phyloP scores from a whole-genome alignment of 331 rosid species.

The Telfairia occidentalis region DNA sequence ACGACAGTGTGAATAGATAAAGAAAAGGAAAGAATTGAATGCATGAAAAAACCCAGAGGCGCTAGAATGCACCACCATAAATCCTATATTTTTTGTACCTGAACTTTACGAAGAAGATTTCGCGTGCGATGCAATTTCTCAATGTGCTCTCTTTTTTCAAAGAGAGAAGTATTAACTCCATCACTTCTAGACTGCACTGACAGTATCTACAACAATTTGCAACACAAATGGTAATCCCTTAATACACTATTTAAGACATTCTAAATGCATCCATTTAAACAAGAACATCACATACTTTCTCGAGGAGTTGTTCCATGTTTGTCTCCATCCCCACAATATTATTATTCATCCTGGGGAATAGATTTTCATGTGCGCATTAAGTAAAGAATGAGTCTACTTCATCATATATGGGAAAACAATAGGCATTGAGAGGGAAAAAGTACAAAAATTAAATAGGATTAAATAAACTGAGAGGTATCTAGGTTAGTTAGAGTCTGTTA shows the following conservation, averaged over 20 bases:
- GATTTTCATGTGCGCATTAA: neutral
- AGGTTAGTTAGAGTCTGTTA: neutral
- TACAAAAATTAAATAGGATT: neutral
- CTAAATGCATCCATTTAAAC: constrained; percentile 9
- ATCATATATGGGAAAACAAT: neutral
- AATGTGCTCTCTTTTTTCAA: constrained; percentile 81
- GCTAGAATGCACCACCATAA: neutral
- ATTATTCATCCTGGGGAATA: constrained; percentile 62
- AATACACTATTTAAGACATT: constrained; percentile 1
- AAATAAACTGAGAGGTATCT: neutral
- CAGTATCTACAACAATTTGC: constrained; percentile 48
- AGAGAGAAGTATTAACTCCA: constrained; percentile 63
- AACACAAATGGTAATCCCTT: neutral
- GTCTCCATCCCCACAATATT: constrained; percentile 87
- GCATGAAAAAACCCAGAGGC: neutral
- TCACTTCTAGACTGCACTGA: constrained; percentile 93
- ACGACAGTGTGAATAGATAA: neutral
- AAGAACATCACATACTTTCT: constrained; percentile 34
- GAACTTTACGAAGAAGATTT: constrained; percentile 91
- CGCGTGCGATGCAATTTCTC: constrained; percentile 77
- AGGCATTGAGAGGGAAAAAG: neutral
- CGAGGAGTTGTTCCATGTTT: constrained; percentile 90
- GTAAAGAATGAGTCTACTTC: neutral
- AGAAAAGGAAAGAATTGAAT: neutral
- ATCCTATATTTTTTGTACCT: constrained; percentile 32